These are phyloP conservation scores for Cercophora scortea DNA, from an alignment of 495 filamentous ascomycete species.

Conservation along the genomic window DNA sequence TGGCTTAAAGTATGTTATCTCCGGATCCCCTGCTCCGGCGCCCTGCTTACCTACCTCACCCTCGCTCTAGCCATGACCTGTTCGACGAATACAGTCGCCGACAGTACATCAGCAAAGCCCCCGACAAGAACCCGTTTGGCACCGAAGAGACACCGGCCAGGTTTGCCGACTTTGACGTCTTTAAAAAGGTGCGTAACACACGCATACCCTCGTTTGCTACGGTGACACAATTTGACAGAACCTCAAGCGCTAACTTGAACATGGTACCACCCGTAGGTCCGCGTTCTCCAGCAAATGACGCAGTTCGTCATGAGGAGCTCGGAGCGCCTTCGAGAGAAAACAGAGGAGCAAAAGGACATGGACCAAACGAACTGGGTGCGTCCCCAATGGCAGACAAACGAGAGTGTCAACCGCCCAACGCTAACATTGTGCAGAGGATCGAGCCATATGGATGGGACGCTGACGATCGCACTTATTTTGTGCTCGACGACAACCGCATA, in stretches of 20 bases:
- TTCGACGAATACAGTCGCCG: slow-evolving; percentile 93
- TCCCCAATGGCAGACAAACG: background rate
- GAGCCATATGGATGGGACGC: slow-evolving; percentile 86
- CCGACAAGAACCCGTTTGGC: slow-evolving; percentile 78
- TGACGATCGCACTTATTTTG: slow-evolving; percentile 76
- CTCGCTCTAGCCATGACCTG: slow-evolving; percentile 56
- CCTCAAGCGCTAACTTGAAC: too few species aligned
- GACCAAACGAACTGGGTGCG: slow-evolving; percentile 83
- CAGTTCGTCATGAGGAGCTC: slow-evolving; percentile 81
- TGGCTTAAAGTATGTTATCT: slow-evolving; percentile 67
- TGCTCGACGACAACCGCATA: slow-evolving; percentile 88
- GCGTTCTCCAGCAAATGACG: slow-evolving; percentile 82
- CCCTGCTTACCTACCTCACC: slow-evolving; percentile 10
- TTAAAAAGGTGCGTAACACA: slow-evolving; percentile 65
- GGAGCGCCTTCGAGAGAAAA: slow-evolving; percentile 76
- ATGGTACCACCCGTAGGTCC: slow-evolving; percentile 42
- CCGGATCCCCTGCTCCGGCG: background rate
- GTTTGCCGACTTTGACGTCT: slow-evolving; percentile 76
- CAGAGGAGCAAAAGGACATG: slow-evolving; percentile 70
- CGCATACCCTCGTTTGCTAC: too few species aligned
- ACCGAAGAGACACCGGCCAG: slow-evolving; percentile 61
- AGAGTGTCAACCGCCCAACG: background rate
- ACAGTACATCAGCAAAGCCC: slow-evolving; percentile 80
- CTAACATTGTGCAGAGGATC: slow-evolving; percentile 59
- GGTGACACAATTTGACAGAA: too few species aligned